phyloP scores from a whole-genome alignment of 352 stramenopile species.

The Phytophthora agathidicida region DNA sequence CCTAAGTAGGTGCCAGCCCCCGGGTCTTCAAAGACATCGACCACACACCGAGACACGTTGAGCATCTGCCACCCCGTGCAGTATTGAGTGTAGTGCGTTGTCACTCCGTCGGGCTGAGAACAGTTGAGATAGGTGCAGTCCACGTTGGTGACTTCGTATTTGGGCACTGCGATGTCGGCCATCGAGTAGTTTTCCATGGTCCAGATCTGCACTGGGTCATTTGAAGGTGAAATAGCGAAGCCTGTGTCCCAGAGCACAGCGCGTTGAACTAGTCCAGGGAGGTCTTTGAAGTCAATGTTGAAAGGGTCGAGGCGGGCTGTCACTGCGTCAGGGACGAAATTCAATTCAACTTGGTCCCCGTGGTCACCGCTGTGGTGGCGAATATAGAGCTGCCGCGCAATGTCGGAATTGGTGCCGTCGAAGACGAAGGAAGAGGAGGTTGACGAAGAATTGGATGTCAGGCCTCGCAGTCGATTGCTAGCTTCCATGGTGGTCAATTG shows the following conservation, averaged over 20 bases:
- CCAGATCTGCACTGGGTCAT: constrained; percentile 26
- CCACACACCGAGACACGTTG: constrained; percentile 30
- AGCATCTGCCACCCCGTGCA: constrained; percentile 44
- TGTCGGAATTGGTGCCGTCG: constrained; percentile 41
- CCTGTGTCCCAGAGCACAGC: constrained; percentile 47
- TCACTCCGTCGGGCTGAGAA: constrained; percentile 20
- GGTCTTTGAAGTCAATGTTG: constrained; percentile 13
- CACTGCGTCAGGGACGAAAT: constrained; percentile 10
- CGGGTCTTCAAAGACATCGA: constrained; percentile 19
- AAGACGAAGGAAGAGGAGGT: constrained; percentile 31
- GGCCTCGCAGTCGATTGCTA: constrained; percentile 1
- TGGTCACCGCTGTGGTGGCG: constrained; percentile 15
- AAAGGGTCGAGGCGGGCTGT: constrained; percentile 11
- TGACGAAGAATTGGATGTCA: not conserved
- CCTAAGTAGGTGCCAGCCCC: not conserved
- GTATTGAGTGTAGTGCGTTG: constrained; percentile 14
- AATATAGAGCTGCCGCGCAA: constrained; percentile 40
- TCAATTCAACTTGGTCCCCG: constrained; percentile 5
- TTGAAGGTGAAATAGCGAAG: constrained; percentile 20
- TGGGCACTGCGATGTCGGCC: constrained; percentile 25
- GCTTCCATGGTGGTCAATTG: no score
- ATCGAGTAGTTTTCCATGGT: constrained; percentile 27
- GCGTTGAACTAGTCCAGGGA: constrained; percentile 36
- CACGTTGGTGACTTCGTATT: constrained; percentile 1
- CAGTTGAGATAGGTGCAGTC: constrained; percentile 33